Conservation (phyloP, 768 basidiomycete species). For the Udeniomyces megalosporus region DNA sequence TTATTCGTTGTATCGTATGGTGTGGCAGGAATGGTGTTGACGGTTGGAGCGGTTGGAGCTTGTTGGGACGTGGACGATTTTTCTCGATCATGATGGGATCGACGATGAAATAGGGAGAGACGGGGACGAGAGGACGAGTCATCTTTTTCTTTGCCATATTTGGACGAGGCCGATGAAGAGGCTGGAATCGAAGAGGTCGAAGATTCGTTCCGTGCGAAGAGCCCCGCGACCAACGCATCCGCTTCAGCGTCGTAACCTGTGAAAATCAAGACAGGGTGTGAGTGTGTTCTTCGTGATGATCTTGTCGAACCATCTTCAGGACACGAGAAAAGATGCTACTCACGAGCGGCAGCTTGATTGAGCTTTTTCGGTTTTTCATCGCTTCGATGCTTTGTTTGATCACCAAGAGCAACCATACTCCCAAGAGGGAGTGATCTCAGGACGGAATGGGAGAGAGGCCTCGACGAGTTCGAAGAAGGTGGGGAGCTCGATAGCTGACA, state of each 20-base stretch:
- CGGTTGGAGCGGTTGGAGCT: slow-evolving; percentile 35
- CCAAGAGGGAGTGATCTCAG: slow-evolving; percentile 9
- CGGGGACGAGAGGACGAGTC: background rate
- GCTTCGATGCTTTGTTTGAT: background rate
- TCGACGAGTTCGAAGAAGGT: background rate
- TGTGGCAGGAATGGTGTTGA: slow-evolving; percentile 25
- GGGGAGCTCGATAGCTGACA: background rate
- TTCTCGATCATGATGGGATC: background rate
- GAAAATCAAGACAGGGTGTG: background rate
- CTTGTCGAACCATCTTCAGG: background rate
- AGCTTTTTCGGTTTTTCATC: background rate
- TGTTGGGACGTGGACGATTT: slow-evolving; percentile 12
- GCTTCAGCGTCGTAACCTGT: slow-evolving; percentile 8
- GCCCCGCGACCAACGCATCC: slow-evolving; percentile 5
- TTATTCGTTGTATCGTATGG: slow-evolving; percentile 20
- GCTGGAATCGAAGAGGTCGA: no score
- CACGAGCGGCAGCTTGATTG: background rate
- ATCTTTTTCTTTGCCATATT: background rate
- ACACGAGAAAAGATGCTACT: background rate
- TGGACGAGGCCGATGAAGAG: background rate
- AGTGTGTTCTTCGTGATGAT: background rate
- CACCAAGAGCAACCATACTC: slow-evolving; percentile 8
- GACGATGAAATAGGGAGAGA: background rate
- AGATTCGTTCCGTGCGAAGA: slow-evolving; percentile 2
- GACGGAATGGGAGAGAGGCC: slow-evolving; percentile 7